Conservation (phyloP, 345 rosid genomes). For the Erysimum cheiranthoides region DNA sequence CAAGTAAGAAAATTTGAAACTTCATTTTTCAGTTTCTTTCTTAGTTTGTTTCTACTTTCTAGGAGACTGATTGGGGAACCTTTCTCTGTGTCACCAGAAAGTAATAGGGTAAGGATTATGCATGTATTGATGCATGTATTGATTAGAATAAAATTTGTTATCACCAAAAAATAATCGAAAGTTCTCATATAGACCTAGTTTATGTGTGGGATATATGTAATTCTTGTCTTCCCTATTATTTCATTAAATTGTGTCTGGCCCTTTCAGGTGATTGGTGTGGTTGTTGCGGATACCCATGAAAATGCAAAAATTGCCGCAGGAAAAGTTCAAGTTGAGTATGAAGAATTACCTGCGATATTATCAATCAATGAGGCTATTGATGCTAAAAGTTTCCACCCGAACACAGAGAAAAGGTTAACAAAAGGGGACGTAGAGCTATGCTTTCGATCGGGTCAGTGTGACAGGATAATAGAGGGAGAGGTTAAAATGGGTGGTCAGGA, state of each 20-base stretch:
- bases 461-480: constrained; percentile 77
- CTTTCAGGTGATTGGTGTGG: constrained; percentile 81
- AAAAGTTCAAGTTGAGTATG: constrained; percentile 75
- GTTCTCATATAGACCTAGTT: neutral
- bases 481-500: constrained; percentile 98
- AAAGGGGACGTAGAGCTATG: constrained; percentile 92
- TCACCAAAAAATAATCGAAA: neutral
- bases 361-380: constrained; percentile 79
- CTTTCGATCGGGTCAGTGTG: constrained; percentile 76
- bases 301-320: constrained; percentile 82
- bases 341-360: constrained; percentile 78
- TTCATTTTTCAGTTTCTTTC: neutral
- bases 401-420: constrained; percentile 60
- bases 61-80: no score
- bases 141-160: neutral
- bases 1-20: constrained; percentile 58
- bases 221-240: neutral
- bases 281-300: constrained; percentile 95
- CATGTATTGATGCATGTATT: no score
- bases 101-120: no score
- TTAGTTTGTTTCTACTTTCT: neutral
- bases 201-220: neutral
- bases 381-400: constrained; percentile 84
- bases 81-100: neutral
- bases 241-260: neutral